Percentiles rank a stretch among this genome's conserved stretches.
These are phyloP conservation scores for Blakeslea trispora DNA, from an alignment of 371 early-diverging fungal genomes.

Conservation along the genomic window DNA sequence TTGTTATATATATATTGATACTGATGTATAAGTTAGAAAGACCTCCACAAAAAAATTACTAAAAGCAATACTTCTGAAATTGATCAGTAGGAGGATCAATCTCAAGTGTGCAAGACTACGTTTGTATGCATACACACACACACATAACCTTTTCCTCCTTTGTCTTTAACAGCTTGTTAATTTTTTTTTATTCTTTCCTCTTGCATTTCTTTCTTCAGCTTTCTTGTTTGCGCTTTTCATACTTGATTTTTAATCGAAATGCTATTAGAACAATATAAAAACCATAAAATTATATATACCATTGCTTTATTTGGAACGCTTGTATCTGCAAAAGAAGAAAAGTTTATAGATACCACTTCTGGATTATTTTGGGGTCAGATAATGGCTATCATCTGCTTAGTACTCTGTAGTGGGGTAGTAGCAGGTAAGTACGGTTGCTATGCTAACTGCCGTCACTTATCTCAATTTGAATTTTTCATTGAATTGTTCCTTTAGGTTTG, in stretches of 20 bases:
- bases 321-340: conserved; percentile 10
- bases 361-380: conserved; percentile 45
- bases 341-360: conserved; percentile 15
- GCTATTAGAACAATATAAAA: conserved; percentile 14
- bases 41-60: no score
- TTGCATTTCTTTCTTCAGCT: neutral
- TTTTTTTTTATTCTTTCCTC: neutral
- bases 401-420: conserved; percentile 77
- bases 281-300: neutral
- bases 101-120: no score
- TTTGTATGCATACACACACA: no score
- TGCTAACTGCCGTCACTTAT: neutral
- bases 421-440: conserved; percentile 58
- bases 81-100: no score
- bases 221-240: neutral
- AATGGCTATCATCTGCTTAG: conserved; percentile 51
- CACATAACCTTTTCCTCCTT: no score
- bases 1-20: no score
- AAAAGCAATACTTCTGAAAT: no score
- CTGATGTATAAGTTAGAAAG: no score
- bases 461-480: no score
- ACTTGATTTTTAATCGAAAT: neutral
- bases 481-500: conserved; percentile 36
- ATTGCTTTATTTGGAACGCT: conserved; percentile 2
- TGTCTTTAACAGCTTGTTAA: no score